Conservation (phyloP, 2,329 filamentous ascomycete genomes). For the Gnomoniopsis smithogilvyi region DNA sequence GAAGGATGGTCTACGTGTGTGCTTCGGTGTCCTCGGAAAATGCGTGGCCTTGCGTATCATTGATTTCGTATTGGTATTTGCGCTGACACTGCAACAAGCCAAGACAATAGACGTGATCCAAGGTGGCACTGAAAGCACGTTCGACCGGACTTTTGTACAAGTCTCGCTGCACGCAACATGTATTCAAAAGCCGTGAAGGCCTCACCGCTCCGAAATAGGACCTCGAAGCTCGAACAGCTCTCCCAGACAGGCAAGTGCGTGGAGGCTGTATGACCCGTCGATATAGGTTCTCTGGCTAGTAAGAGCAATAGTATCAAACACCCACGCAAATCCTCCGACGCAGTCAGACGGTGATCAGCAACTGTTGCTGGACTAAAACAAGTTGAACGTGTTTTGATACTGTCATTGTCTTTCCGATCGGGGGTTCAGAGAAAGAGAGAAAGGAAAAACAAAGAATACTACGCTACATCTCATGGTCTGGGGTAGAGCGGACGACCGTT, state of each 20-base stretch:
- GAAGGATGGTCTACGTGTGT: neutral
- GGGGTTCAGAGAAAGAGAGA: too few species aligned
- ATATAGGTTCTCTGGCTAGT: too few species aligned
- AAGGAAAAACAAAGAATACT: neutral
- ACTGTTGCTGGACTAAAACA: too few species aligned
- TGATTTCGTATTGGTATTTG: slow-evolving; percentile 19
- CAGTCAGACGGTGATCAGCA: neutral
- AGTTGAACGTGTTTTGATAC: neutral
- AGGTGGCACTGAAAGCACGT: neutral
- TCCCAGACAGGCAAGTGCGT: neutral
- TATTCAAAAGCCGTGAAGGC: neutral
- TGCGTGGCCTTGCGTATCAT: slow-evolving; percentile 1
- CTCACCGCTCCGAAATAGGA: neutral
- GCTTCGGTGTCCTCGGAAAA: slow-evolving; percentile 22
- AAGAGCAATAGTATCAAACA: too few species aligned
- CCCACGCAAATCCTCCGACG: neutral
- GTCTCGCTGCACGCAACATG: neutral
- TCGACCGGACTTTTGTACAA: neutral
- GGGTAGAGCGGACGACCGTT: neutral
- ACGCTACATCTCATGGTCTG: neutral
- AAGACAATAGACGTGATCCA: slow-evolving; percentile 21
- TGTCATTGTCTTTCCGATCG: neutral
- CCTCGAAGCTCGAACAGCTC: neutral
- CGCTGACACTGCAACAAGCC: slow-evolving; percentile 6
- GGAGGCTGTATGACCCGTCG: neutral